A percentile compares a stretch with the other conserved stretches of the same genome.
Conservation (phyloP, 441 rosid species). For the Pelargonium fulgidum region DNA sequence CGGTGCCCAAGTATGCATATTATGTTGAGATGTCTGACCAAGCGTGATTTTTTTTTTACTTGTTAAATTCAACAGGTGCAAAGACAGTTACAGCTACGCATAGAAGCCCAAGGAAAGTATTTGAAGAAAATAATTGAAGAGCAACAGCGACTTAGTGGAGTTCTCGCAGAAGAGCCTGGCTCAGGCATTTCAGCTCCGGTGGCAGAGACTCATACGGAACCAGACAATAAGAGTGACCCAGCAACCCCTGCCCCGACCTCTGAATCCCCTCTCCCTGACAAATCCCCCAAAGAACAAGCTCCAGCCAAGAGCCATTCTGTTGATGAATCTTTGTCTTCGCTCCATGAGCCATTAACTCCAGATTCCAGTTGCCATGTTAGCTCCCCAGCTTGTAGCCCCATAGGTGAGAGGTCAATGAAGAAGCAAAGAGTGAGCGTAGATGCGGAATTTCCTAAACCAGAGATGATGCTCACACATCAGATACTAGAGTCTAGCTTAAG, state of each 20-base stretch:
- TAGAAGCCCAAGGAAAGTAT: constrained; percentile 96
- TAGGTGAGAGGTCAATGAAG: constrained; percentile 55
- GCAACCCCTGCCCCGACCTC: constrained; percentile 83
- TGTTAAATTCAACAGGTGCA: constrained; percentile 57
- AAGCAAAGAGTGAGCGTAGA: constrained; percentile 48
- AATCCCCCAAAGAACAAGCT: constrained; percentile 51
- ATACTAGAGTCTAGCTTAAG: constrained; percentile 79
- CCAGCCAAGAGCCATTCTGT: constrained; percentile 65
- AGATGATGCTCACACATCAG: constrained; percentile 49
- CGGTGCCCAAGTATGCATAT: too few relatives aligned
- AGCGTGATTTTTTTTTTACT: neutral
- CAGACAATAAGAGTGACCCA: constrained; percentile 69
- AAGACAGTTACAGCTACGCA: constrained; percentile 89
- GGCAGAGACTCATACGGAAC: constrained; percentile 41
- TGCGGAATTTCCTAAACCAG: constrained; percentile 37
- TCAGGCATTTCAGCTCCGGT: constrained; percentile 36
- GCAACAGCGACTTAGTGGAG: constrained; percentile 80
- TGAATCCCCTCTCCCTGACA: constrained; percentile 67
- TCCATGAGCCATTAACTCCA: constrained; percentile 72
- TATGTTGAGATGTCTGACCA: constrained; percentile 1
- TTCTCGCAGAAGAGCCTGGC: constrained; percentile 48
- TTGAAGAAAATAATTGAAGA: constrained; percentile 97
- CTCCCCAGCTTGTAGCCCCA: constrained; percentile 49
- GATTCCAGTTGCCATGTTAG: constrained; percentile 62
- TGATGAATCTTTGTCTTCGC: constrained; percentile 75